phyloP scores from a whole-genome alignment of 2,329 filamentous ascomycete genomes.

The Pyrenophora teres region DNA sequence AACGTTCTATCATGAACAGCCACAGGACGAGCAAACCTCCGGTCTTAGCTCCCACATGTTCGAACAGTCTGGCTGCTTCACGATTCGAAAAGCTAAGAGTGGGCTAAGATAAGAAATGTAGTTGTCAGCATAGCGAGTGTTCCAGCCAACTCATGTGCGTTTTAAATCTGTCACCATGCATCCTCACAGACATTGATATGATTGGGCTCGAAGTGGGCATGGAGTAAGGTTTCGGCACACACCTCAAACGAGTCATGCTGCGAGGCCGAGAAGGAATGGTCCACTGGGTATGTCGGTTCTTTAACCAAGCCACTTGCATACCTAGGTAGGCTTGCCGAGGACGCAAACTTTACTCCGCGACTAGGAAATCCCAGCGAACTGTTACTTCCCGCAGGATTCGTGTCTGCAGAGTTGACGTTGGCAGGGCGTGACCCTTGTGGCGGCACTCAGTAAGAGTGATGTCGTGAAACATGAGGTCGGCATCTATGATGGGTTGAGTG shows the following conservation, averaged over 20 bases:
- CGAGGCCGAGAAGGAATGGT: slow-evolving; percentile 2
- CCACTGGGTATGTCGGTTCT: neutral
- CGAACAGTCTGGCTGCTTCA: neutral
- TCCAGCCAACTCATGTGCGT: slow-evolving; percentile 1
- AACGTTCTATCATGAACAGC: neutral
- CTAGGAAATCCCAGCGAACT: too few species aligned
- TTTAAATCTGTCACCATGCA: slow-evolving; percentile 1
- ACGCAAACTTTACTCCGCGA: too few species aligned
- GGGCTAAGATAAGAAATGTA: neutral
- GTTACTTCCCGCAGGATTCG: too few species aligned
- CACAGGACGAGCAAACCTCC: neutral
- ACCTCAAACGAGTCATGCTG: slow-evolving; percentile 1
- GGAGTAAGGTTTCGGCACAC: slow-evolving; percentile 4
- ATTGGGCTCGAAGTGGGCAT: slow-evolving; percentile 1
- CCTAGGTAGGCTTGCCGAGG: too few species aligned
- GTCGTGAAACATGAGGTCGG: too few species aligned
- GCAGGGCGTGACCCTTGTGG: neutral
- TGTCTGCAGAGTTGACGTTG: neutral
- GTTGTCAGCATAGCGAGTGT: neutral
- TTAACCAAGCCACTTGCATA: too few species aligned
- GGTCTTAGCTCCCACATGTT: neutral
- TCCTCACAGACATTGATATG: slow-evolving; percentile 1
- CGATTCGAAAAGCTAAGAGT: neutral
- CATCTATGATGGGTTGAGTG: neutral
- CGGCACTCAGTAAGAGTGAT: neutral